Evolutionary conservation across 2,329 filamentous ascomycete genomes (phyloP), one percentile per base, ranked within the genome.

Genomic region (Aspergillus brunneoviolaceus): DNA sequence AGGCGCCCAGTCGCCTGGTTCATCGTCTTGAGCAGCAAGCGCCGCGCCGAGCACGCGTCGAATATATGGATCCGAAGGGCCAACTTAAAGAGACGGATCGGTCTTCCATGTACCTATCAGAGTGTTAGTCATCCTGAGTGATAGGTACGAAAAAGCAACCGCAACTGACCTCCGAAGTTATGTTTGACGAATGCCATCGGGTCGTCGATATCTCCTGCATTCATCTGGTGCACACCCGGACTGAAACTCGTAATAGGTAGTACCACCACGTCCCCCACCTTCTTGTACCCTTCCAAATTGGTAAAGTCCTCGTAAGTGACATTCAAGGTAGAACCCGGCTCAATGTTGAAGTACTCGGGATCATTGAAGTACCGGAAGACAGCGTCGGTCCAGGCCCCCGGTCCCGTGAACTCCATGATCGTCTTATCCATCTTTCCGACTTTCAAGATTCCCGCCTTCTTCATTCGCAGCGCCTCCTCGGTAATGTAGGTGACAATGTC

Each of bases 181-280:
- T 99, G 95, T 79, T 95, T 93, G 62, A 99, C 95, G 81, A 96
- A 98, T 1, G 95, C 95, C 91, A 96, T 94, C 1, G 92, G 92
- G 73, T 98, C 89, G 67, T 97, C 92, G 48, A 88, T 84, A 63
- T 96, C 92, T 70, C 89, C 88, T 50, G 95, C 90, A 12, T 90
- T 91, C 92, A 97, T 98, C 74, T 96, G 92, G 68, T 88, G 85
- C 49, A 98, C 92, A 27, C 95, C 95, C 0, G 95, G 95, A 70
- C 92, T 96, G 81, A 99, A 99, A 76, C 92, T 94, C 6, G 95
- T 99, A 70, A 99, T 98, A 27, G 95, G 95, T 61, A 99, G 79
- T 14, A 99, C 88, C 55, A 97, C 87, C 2, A 97, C 92, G 76
- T 99, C 95, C 50, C 95, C 95, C 19, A 98, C 88, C 72, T 92